These are phyloP conservation scores for Chloromonas sp. DNA, from an alignment of 163 green algal genomes.

Conservation along the genomic window DNA sequence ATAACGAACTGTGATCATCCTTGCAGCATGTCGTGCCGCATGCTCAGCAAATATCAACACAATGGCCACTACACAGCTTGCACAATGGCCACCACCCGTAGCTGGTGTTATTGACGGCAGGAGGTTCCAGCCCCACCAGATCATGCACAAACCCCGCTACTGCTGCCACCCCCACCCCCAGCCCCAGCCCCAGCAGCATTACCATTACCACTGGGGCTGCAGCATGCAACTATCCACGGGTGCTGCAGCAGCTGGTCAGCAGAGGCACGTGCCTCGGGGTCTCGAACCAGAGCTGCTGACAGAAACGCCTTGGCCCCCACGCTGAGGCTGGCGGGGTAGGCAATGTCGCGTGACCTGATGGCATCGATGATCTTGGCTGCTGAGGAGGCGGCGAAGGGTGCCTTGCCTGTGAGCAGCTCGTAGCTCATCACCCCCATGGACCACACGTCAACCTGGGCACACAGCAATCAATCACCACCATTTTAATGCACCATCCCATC, in stretches of 20 bases:
- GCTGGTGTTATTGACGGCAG: too few relatives aligned
- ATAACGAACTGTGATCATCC: too few relatives aligned
- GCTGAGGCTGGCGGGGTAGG: conserved; percentile 22
- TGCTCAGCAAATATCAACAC: too few relatives aligned
- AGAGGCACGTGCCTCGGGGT: conserved; percentile 56
- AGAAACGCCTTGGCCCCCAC: conserved; percentile 23
- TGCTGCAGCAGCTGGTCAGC: conserved; percentile 65
- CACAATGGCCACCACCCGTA: too few relatives aligned
- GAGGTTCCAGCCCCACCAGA: too few relatives aligned
- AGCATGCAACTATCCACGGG: conserved; percentile 40
- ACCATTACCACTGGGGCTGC: neutral
- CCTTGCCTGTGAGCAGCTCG: conserved; percentile 41
- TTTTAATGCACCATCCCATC: too few relatives aligned
- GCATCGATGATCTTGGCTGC: conserved; percentile 28
- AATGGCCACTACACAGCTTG: too few relatives aligned
- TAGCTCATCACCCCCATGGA: conserved; percentile 34
- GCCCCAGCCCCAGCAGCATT: too few relatives aligned
- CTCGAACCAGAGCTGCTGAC: conserved; percentile 37
- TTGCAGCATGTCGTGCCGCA: too few relatives aligned
- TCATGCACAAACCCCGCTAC: too few relatives aligned
- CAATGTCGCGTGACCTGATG: conserved; percentile 18
- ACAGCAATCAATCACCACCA: too few relatives aligned
- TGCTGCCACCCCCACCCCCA: too few relatives aligned
- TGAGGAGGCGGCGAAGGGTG: conserved; percentile 36
- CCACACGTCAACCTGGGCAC: conserved; percentile 32